Base-by-base conservation (phyloP, 2,329 filamentous ascomycete species). In the Verticillium klebahnii region DNA sequence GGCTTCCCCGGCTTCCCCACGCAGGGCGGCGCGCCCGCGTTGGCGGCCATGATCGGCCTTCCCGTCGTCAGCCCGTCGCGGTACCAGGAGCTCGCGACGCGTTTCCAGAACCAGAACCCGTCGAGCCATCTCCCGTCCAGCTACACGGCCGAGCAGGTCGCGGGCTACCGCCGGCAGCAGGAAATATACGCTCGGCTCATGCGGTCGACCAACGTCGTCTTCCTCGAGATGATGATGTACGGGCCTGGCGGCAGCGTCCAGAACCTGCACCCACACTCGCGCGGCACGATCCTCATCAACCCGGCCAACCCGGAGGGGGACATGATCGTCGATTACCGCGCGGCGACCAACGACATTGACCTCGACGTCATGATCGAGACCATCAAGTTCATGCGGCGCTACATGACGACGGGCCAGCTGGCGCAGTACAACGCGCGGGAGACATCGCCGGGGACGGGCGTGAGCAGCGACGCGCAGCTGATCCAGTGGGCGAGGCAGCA, bases 151-250 rank as follows among this genome's bases (percentile, higher is more conserved):
- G 65, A 66, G 61, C 67, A 67, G 58, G 37, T 68, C 2, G 67
- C 67, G 25, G 69, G 69, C 19, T 70, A 79, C 57, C 80, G 79
- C 64, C 76, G 78, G 11, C 75, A 82, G 7, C 77, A 80, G 29
- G 58, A 59, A 8, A 62, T 69, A 8, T 67, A 62, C 59, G 60
- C 63, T 36, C 40, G 64, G 2, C 64, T 69, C 36, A 64, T 69
- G 66, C 63, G 64, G 17, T 65, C 65, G 23, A 61, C 64, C 50
- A 65, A 68, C 15, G 66, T 71, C 3, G 78, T 78, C 64, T 77
- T 83, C 68, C 81, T 78, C 57, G 73, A 72, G 57, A 75, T 83
- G 45, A 82, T 82, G 66, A 80, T 68, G 54, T 61, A 62, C 58
- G 64, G 65, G 0, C 67, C 69, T 9, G 65, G 67, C 5, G 68